Evolutionary conservation across 352 stramenopile genomes (phyloP).

Genomic region (Phytopythium helicoides): DNA sequence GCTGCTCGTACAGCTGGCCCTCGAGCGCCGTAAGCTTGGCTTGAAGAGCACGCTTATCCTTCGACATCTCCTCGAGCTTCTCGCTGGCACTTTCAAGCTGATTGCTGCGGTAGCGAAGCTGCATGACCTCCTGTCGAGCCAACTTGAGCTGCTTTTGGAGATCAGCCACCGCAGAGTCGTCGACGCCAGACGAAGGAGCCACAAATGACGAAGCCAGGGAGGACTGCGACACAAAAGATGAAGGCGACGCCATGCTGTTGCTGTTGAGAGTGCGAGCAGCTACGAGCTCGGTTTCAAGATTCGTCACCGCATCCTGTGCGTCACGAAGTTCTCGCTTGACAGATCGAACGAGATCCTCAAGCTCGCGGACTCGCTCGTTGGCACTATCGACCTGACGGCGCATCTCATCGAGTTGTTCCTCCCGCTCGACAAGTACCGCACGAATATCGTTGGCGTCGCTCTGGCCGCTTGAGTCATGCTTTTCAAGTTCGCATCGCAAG

Average conservation of each 20-base stretch:
- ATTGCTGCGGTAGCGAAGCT: conserved; percentile 81
- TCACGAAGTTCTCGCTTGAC: too few relatives aligned
- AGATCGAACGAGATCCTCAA: too few relatives aligned
- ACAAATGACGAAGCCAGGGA: conserved; percentile 20
- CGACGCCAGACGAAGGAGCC: conserved; percentile 14
- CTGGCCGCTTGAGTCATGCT: background rate
- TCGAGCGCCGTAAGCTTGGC: conserved; percentile 80
- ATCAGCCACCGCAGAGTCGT: conserved; percentile 49
- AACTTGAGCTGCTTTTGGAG: conserved; percentile 76
- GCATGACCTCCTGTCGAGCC: conserved; percentile 78
- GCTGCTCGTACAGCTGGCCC: conserved; percentile 75
- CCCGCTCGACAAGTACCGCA: conserved; percentile 18
- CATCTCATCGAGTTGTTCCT: too few relatives aligned
- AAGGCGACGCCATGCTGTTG: conserved; percentile 4
- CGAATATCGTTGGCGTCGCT: conserved; percentile 13
- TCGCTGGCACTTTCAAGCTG: conserved; percentile 70
- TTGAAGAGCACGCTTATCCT: conserved; percentile 75
- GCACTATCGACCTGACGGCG: too few relatives aligned
- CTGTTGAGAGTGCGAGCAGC: background rate
- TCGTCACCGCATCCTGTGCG: too few relatives aligned
- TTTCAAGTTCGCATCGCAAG: conserved; percentile 36
- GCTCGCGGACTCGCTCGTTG: too few relatives aligned
- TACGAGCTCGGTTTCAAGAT: conserved; percentile 46
- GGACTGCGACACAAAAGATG: conserved; percentile 7
- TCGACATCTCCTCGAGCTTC: conserved; percentile 64